Percentiles rank a stretch among this genome's conserved stretches.
These are phyloP conservation scores for Verticillium dahliae DNA, from an alignment of 2,329 filamentous ascomycete genomes.

Conservation along the genomic window DNA sequence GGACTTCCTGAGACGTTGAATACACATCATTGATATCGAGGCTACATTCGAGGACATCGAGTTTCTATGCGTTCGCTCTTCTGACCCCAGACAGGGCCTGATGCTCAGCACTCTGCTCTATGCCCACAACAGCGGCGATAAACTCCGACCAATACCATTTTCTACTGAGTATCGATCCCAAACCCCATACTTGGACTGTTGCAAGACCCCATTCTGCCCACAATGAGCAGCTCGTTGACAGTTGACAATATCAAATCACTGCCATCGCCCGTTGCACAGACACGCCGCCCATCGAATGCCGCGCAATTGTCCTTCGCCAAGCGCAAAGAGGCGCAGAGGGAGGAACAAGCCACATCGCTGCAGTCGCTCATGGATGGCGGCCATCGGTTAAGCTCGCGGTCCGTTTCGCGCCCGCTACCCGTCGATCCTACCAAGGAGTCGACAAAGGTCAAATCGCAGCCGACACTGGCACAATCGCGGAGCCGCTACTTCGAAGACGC, in stretches of 20 bases:
- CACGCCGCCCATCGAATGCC: conserved; percentile 5
- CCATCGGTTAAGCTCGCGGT: conserved; percentile 23
- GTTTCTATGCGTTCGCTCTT: no score
- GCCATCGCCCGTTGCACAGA: not conserved
- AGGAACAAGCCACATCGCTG: conserved; percentile 14
- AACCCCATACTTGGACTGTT: not conserved
- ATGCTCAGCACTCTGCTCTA: no score
- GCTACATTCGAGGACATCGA: no score
- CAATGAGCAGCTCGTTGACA: not conserved
- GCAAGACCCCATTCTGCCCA: not conserved
- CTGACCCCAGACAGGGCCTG: not conserved
- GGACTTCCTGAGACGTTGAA: no score
- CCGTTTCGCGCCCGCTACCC: conserved; percentile 30
- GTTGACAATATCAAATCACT: not conserved
- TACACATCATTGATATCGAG: no score
- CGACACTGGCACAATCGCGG: conserved; percentile 25
- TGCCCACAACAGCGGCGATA: not conserved
- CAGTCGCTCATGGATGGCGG: conserved; percentile 26
- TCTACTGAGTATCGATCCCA: not conserved
- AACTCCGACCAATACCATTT: not conserved
- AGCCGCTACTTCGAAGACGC: conserved; percentile 41
- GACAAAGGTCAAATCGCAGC: conserved; percentile 22
- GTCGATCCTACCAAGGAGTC: conserved; percentile 25
- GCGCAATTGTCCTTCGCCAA: conserved; percentile 21
- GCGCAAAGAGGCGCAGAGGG: conserved; percentile 18